A percentile compares a stretch with the other conserved stretches of the same genome.
phyloP scores from a whole-genome alignment of 305 asterid genomes.

The Plantago lanceolata region DNA sequence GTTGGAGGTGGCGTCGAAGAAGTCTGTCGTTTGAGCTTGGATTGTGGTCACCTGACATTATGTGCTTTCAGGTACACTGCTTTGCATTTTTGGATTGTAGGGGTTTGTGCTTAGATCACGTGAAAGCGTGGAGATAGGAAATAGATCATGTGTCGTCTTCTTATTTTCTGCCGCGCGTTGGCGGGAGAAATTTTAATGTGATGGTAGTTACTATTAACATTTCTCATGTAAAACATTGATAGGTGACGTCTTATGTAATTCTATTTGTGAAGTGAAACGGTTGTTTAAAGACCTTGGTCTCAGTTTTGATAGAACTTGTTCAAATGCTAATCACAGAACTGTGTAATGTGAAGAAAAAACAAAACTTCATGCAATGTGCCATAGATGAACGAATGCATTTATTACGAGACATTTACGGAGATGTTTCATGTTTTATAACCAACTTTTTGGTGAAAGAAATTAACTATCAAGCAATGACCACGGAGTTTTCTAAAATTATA shows the following conservation, averaged over 20 bases:
- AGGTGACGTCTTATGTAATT: not conserved
- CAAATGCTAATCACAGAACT: not conserved
- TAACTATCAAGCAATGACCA: not conserved
- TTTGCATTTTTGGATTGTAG: constrained; percentile 1
- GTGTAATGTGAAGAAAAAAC: not conserved
- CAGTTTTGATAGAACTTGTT: not conserved
- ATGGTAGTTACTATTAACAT: too few relatives aligned
- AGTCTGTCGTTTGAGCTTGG: constrained; percentile 84
- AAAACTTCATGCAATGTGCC: not conserved
- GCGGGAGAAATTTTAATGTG: too few relatives aligned
- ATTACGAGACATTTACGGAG: not conserved
- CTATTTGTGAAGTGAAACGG: not conserved
- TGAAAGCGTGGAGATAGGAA: not conserved
- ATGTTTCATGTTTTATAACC: constrained; percentile 14
- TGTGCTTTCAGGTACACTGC: constrained; percentile 72
- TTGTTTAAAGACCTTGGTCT: too few relatives aligned
- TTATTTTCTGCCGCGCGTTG: not conserved
- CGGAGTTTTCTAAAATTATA: not conserved
- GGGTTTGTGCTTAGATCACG: not conserved
- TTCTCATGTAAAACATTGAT: too few relatives aligned
- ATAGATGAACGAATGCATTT: not conserved
- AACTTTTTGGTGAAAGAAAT: not conserved
- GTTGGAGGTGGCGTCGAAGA: constrained; percentile 89
- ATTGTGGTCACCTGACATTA: constrained; percentile 93
- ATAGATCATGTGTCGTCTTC: not conserved